phyloP scores from a whole-genome alignment of 1,284 basidiomycete genomes.

The Trametes polyzona region DNA sequence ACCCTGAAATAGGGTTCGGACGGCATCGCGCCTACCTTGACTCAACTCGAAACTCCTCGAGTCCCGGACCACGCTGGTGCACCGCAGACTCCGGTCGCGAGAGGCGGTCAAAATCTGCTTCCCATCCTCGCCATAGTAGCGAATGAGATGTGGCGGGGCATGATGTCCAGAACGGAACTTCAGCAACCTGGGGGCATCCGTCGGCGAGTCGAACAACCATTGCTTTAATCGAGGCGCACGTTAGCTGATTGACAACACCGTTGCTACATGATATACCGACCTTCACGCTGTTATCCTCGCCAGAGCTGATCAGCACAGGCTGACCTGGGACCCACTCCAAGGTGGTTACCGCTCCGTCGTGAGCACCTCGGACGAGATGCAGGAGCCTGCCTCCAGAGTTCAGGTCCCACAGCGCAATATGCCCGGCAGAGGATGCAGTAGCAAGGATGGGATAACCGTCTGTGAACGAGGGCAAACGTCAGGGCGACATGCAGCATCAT shows the following conservation, averaged over 20 bases:
- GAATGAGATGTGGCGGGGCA: conserved; percentile 87
- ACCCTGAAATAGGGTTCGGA: neutral
- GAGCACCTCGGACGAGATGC: conserved; percentile 85
- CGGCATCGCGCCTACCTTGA: conserved; percentile 62
- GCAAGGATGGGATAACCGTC: conserved; percentile 89
- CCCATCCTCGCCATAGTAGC: conserved; percentile 96
- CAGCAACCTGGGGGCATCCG: conserved; percentile 82
- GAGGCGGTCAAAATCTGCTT: conserved; percentile 92
- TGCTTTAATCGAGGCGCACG: conserved; percentile 61
- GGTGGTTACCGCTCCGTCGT: conserved; percentile 80
- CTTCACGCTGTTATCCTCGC: conserved; percentile 93
- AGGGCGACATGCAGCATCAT: neutral
- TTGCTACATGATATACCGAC: no score
- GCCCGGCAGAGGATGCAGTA: conserved; percentile 83
- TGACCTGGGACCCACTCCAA: conserved; percentile 92
- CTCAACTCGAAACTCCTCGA: conserved; percentile 93
- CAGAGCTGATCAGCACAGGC: conserved; percentile 84
- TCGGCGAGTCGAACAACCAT: conserved; percentile 97
- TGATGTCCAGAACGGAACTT: conserved; percentile 95
- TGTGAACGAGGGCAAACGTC: conserved; percentile 33
- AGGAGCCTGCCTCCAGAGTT: conserved; percentile 80
- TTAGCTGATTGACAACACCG: neutral
- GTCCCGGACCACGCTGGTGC: conserved; percentile 92
- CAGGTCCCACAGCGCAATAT: conserved; percentile 91
- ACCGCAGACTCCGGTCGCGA: conserved; percentile 85